Base-by-base conservation (phyloP, 306 rosid species). In the Cicer arietinum region DNA sequence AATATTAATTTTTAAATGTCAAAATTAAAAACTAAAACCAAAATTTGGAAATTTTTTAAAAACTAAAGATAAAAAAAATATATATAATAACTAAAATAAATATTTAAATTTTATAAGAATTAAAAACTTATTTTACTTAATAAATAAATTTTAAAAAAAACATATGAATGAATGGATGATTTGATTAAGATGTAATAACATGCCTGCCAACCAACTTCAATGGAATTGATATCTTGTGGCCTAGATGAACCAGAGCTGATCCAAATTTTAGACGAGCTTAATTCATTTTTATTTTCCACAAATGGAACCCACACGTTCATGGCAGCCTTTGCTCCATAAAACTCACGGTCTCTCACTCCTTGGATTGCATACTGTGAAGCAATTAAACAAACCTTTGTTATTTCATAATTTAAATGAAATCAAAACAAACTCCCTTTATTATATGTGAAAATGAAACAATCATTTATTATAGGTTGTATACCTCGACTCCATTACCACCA, bases 141-240 rank as follows among this genome's bases (percentile, higher is more conserved):
- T 22, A 22, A 22, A 22, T 22, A 22, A 22, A 14, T 14, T 14
- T 14, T 14, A 14, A 22, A 22, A 0, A 22, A 18, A 18, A 1
- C 20, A n/a, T 46, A 46, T n/a, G 6, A 11, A 46, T 46, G 51
- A 17, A 43, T 22, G 25, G 25, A 22, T 22, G 2, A 22, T 22
- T 43, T 25, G 51, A 69, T 63, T 63, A 71, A 65, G 73, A 46
- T 81, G 82, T 62, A 74, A 66, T 35, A 68, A 75, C 69, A 53
- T 79, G 66, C 98, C 95, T 94, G 98, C 98, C 98, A 94, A 70
- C 98, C 98, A 80, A 95, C 95, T 85, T 94, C 98, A 82, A 94
- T 85, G 50, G 97, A 84, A 82, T 94, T 94, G 42, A 90, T 92
- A 41, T 94, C 97, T 13, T 89, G 80, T 5, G 90, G 93, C 71